A percentile compares a stretch with the other conserved stretches of the same genome.
Conservation (phyloP, 768 basidiomycete species). For the Panellus pusillus region DNA sequence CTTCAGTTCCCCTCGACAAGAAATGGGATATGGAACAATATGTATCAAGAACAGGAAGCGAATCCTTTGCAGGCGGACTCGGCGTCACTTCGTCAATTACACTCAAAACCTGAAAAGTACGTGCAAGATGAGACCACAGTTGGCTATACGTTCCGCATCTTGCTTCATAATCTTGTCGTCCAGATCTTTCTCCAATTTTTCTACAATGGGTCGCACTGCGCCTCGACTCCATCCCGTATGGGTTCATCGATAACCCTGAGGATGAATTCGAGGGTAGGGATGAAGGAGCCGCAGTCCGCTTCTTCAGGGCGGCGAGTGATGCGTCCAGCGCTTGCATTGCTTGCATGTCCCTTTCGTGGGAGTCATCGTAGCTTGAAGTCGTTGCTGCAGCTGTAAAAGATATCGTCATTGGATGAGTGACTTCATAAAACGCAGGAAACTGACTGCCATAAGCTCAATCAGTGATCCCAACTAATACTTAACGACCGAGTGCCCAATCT, state of each 20-base stretch:
- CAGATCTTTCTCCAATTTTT: constrained; percentile 2
- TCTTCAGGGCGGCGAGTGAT: constrained; percentile 16
- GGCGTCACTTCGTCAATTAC: constrained; percentile 7
- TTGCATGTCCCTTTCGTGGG: constrained; percentile 19
- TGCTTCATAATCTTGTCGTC: constrained; percentile 6
- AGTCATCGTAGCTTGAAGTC: constrained; percentile 20
- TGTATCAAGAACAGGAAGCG: neutral
- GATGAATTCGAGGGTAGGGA: constrained; percentile 13
- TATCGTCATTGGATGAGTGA: neutral
- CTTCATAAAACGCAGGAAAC: neutral
- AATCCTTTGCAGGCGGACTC: neutral
- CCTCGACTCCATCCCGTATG: constrained; percentile 10
- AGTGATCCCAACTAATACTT: no score
- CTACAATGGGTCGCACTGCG: constrained; percentile 14
- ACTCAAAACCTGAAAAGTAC: constrained; percentile 16
- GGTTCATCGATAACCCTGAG: constrained; percentile 16
- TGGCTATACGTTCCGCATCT: constrained; percentile 13
- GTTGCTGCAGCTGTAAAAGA: constrained; percentile 22
- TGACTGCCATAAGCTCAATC: constrained; percentile 5
- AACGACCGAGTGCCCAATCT: neutral
- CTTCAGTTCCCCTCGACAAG: no score
- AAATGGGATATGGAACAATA: no score
- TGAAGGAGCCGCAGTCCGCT: constrained; percentile 7
- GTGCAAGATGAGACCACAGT: constrained; percentile 15
- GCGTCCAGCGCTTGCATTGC: constrained; percentile 27